phyloP scores from a whole-genome alignment of 371 early-diverging fungal species.

The Synchytrium microbalum region DNA sequence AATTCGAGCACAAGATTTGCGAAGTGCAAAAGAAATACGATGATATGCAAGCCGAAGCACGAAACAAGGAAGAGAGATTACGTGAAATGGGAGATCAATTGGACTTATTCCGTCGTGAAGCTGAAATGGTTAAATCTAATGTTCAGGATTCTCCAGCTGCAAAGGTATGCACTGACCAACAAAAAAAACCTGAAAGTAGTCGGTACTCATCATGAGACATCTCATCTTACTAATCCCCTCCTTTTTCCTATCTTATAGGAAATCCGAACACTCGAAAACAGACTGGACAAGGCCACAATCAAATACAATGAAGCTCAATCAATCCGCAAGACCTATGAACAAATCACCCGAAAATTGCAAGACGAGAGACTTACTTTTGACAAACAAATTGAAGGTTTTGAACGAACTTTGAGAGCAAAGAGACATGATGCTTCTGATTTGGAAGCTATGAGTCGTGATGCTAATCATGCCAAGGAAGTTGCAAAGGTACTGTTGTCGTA shows the following conservation, averaged over 20 bases:
- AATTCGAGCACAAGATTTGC: conserved; percentile 40
- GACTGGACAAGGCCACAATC: conserved; percentile 50
- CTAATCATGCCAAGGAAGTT: conserved; percentile 48
- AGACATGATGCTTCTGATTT: conserved; percentile 43
- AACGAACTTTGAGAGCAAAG: conserved; percentile 39
- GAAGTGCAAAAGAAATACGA: conserved; percentile 48
- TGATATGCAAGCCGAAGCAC: conserved; percentile 41
- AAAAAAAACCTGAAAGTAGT: neutral
- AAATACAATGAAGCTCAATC: conserved; percentile 54
- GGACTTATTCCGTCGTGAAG: conserved; percentile 35
- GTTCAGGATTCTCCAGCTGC: conserved; percentile 38
- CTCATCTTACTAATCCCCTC: too few relatives aligned
- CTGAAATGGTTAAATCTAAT: conserved; percentile 33
- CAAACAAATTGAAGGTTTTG: conserved; percentile 43
- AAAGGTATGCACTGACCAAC: conserved; percentile 22
- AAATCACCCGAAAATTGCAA: conserved; percentile 44
- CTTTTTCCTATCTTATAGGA: conserved; percentile 21
- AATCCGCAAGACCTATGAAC: conserved; percentile 48
- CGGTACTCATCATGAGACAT: neutral
- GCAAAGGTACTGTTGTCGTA: conserved; percentile 30
- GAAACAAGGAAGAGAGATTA: conserved; percentile 32
- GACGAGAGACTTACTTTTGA: conserved; percentile 49
- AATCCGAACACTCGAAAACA: conserved; percentile 44
- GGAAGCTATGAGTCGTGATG: conserved; percentile 47
- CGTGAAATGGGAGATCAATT: conserved; percentile 35